Evolutionary conservation across 2,329 filamentous ascomycete genomes (phyloP).

Genomic region (Raffaelea ambrosiae): DNA sequence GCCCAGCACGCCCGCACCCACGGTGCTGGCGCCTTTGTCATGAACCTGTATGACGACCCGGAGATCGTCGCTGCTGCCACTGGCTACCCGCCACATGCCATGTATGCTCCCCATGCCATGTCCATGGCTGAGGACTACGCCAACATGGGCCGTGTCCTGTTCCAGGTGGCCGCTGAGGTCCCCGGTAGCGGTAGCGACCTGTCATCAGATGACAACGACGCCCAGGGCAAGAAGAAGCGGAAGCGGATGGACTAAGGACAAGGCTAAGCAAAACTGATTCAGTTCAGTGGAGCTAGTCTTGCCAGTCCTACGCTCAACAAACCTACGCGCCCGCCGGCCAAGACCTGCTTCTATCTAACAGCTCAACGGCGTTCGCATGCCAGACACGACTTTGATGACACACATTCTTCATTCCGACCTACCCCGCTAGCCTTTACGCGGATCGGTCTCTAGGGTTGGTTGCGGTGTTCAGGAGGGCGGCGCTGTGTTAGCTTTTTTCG

Average conservation of each 20-base stretch:
- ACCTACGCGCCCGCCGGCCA: background rate
- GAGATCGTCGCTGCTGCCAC: conserved; percentile 34
- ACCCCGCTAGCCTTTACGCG: conserved; percentile 18
- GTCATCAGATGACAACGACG: conserved; percentile 45
- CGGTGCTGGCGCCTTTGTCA: conserved; percentile 79
- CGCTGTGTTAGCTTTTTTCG: background rate
- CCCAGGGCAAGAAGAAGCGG: conserved; percentile 64
- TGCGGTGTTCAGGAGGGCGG: conserved; percentile 12
- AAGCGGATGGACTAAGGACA: conserved; percentile 56
- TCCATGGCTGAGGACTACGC: conserved; percentile 52
- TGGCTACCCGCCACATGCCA: conserved; percentile 16
- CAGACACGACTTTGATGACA: conserved; percentile 31
- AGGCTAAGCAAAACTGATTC: background rate
- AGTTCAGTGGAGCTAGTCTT: background rate
- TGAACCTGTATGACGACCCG: conserved; percentile 73
- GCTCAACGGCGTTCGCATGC: conserved; percentile 21
- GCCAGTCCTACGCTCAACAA: background rate
- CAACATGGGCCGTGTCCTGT: conserved; percentile 67
- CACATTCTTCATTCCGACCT: conserved; percentile 22
- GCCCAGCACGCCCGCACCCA: conserved; percentile 94
- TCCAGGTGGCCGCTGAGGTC: conserved; percentile 68
- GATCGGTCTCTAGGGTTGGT: conserved; percentile 16
- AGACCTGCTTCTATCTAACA: background rate
- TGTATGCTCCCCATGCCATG: conserved; percentile 25
- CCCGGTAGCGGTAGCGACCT: conserved; percentile 56